Evolutionary conservation across 768 basidiomycete genomes (phyloP).

Genomic region (Pisolithus marmoratus): DNA sequence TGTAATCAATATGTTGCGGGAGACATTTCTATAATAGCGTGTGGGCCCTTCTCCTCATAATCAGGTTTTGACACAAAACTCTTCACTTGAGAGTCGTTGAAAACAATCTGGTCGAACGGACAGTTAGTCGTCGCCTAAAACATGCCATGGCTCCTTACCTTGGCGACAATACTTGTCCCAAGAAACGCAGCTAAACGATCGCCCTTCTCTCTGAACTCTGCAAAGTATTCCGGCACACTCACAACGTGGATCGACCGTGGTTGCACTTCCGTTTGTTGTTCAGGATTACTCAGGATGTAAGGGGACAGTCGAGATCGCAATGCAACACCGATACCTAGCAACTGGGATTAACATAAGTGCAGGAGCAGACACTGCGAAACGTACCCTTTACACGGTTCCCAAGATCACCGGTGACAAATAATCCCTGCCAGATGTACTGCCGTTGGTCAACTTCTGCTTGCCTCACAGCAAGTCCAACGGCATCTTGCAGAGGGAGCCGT

Average conservation of each 20-base stretch:
- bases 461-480: constrained; percentile 56
- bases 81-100: constrained; percentile 59
- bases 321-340: constrained; percentile 56
- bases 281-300: constrained; percentile 53
- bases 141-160: constrained; percentile 39
- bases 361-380: constrained; percentile 3
- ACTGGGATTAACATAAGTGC: neutral
- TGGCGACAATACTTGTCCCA: constrained; percentile 79
- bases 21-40: constrained; percentile 70
- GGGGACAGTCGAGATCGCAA: constrained; percentile 67
- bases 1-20: constrained; percentile 54
- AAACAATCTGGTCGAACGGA: constrained; percentile 49
- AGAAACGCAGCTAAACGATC: constrained; percentile 78
- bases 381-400: constrained; percentile 67
- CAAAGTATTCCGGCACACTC: constrained; percentile 82
- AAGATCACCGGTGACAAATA: constrained; percentile 78
- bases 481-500: constrained; percentile 54
- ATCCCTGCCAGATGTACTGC: constrained; percentile 68
- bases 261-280: constrained; percentile 67
- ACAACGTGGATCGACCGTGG: constrained; percentile 58
- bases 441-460: constrained; percentile 61
- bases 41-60: constrained; percentile 68
- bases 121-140: constrained; percentile 4
- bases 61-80: constrained; percentile 78
- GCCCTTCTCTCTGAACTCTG: constrained; percentile 82